A percentile compares a stretch with the other conserved stretches of the same genome.
Conservation (phyloP, 495 filamentous ascomycete species). For the Xylaria curta region DNA sequence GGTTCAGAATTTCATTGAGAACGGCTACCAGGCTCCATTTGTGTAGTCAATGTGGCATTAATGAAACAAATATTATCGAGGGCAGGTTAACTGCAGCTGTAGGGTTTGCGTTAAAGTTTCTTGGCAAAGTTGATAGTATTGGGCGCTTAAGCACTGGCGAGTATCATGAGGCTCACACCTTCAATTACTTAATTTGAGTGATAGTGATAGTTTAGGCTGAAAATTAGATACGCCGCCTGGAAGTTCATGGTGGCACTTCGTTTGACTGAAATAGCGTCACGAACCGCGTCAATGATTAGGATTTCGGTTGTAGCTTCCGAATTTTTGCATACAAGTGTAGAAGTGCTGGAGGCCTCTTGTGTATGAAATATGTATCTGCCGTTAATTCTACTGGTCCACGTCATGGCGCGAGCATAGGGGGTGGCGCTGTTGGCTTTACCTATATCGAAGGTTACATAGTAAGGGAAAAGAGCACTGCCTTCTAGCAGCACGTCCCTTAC, state of each 20-base stretch:
- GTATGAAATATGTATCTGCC: background rate
- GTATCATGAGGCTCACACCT: background rate
- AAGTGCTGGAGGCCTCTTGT: constrained; percentile 18
- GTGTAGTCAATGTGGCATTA: background rate
- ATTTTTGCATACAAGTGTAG: no score
- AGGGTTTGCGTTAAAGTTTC: background rate
- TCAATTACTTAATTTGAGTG: background rate
- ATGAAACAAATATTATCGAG: background rate
- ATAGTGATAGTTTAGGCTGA: background rate
- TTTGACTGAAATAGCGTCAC: background rate
- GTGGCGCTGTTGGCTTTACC: constrained; percentile 14
- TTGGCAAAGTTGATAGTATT: background rate
- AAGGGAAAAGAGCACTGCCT: background rate
- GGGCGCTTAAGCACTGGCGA: background rate
- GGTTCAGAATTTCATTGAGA: background rate
- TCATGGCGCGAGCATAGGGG: constrained; percentile 12
- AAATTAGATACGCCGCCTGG: background rate
- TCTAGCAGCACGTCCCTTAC: background rate
- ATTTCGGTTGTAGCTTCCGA: background rate
- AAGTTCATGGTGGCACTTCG: background rate
- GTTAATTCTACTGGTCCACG: background rate
- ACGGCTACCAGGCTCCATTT: background rate
- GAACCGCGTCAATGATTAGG: background rate
- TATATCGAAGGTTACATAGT: background rate
- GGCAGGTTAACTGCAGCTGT: background rate